phyloP scores from a whole-genome alignment of 1,284 basidiomycete genomes.

The Amylostereum areolatum region DNA sequence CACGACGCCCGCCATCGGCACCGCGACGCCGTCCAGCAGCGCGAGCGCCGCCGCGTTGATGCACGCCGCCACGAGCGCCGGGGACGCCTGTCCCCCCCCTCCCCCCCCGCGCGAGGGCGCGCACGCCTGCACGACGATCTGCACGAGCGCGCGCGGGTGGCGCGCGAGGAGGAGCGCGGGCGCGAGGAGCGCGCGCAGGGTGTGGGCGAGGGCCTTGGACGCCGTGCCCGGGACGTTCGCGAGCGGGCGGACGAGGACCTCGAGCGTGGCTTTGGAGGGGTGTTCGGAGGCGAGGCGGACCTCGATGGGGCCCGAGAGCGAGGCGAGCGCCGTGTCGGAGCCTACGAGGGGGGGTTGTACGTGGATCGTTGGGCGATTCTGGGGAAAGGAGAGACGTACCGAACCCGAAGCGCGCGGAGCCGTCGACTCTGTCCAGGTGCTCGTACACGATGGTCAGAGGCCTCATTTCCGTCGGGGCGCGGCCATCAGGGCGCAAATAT shows the following conservation, averaged over 20 bases:
- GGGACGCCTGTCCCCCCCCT: background rate
- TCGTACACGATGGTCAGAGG: slow-evolving; percentile 30
- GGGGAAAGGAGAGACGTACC: slow-evolving; percentile 29
- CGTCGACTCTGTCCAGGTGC: slow-evolving; percentile 52
- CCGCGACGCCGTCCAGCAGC: slow-evolving; percentile 57
- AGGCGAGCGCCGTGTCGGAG: slow-evolving; percentile 48
- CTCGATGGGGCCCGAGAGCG: slow-evolving; percentile 74
- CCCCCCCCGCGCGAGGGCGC: slow-evolving; percentile 19
- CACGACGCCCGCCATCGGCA: slow-evolving; percentile 66
- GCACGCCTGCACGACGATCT: slow-evolving; percentile 63
- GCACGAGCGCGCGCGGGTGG: slow-evolving; percentile 63
- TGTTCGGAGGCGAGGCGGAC: slow-evolving; percentile 59
- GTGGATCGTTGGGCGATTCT: slow-evolving; percentile 2
- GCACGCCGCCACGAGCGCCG: slow-evolving; percentile 37
- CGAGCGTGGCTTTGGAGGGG: slow-evolving; percentile 66
- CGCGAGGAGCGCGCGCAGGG: slow-evolving; percentile 48
- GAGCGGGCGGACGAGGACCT: slow-evolving; percentile 63
- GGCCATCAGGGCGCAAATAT: slow-evolving; percentile 21
- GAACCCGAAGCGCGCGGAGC: slow-evolving; percentile 60
- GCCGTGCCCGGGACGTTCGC: slow-evolving; percentile 60
- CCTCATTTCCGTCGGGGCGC: slow-evolving; percentile 21
- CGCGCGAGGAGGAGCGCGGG: slow-evolving; percentile 55
- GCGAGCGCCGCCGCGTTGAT: slow-evolving; percentile 67
- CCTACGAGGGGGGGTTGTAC: slow-evolving; percentile 23
- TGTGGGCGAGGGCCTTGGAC: slow-evolving; percentile 48